phyloP scores from a whole-genome alignment of 306 rosid species.

The Prunus persica region Prunus_persica_NCBIv2 NC_034016.1:20256501-20257000 shows the following conservation, averaged over 20 bases:
- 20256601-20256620: background rate
- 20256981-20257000: background rate
- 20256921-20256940: conserved; percentile 66
- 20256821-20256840: background rate
- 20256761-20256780: background rate
- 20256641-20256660: background rate
- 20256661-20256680: background rate
- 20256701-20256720: background rate
- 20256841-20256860: conserved; percentile 46
- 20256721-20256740: background rate
- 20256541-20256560: background rate
- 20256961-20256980: conserved; percentile 32
- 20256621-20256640: background rate
- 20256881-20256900: conserved; percentile 87
- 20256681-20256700: background rate
- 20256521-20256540: background rate
- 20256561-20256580: background rate
- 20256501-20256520: background rate
- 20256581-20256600: background rate
- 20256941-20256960: conserved; percentile 88
- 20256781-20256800: background rate
- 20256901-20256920: conserved; percentile 88
- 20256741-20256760: background rate
- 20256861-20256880: conserved; percentile 88
- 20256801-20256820: background rate